phyloP scores from a whole-genome alignment of 441 rosid genomes.

The Breynia disticha region DNA sequence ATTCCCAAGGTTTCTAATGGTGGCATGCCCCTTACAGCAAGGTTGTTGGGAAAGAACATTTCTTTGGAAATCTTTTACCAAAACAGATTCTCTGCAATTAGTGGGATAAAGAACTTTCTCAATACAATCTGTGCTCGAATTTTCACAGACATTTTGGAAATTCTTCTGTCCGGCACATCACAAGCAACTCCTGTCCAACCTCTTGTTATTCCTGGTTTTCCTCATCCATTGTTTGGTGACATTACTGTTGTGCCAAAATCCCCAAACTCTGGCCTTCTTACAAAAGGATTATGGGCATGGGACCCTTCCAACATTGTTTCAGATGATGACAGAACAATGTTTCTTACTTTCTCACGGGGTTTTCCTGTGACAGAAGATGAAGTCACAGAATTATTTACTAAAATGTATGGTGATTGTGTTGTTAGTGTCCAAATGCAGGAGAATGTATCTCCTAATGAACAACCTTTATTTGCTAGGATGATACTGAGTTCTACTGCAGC shows the following conservation, averaged over 20 bases:
- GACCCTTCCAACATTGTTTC: constrained; percentile 15
- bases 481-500: constrained; percentile 23
- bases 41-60: constrained; percentile 20
- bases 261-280: constrained; percentile 11
- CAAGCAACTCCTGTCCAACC: constrained; percentile 11
- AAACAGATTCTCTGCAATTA: constrained; percentile 35
- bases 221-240: constrained; percentile 46
- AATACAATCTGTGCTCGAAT: constrained; percentile 35
- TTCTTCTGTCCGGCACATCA: constrained; percentile 9
- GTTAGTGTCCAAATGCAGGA: constrained; percentile 36
- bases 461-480: constrained; percentile 37
- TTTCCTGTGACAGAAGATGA: constrained; percentile 45
- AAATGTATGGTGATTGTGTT: constrained; percentile 32
- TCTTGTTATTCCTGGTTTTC: constrained; percentile 44
- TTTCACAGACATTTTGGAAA: constrained; percentile 40
- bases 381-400: constrained; percentile 29
- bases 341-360: constrained; percentile 62
- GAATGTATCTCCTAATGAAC: constrained; percentile 13
- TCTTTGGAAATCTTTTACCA: constrained; percentile 24
- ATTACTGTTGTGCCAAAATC: constrained; percentile 23
- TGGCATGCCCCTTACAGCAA: constrained; percentile 27
- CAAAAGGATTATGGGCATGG: constrained; percentile 51
- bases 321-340: constrained; percentile 58
- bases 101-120: constrained; percentile 41
- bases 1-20: not conserved